phyloP scores from a whole-genome alignment of 2,329 filamentous ascomycete genomes.

The Cercospora beticola region DNA sequence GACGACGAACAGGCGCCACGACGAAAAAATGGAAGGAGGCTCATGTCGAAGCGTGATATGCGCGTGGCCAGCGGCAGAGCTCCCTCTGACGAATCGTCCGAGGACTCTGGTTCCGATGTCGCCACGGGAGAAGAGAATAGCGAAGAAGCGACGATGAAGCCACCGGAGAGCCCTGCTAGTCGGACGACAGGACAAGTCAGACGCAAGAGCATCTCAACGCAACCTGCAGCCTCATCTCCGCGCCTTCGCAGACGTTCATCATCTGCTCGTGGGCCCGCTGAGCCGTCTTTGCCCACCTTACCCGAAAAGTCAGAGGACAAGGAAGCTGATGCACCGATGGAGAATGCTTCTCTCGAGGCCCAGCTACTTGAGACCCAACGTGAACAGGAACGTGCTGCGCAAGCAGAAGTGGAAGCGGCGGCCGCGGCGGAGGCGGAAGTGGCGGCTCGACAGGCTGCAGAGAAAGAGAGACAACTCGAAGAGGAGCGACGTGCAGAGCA shows the following conservation, averaged over 20 bases:
- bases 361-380: slow-evolving; percentile 20
- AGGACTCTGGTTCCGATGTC: slow-evolving; percentile 29
- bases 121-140: slow-evolving; percentile 18
- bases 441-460: slow-evolving; percentile 24
- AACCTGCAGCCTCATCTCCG: slow-evolving; percentile 25
- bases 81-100: slow-evolving; percentile 33
- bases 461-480: slow-evolving; percentile 29
- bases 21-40: slow-evolving; percentile 36
- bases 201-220: slow-evolving; percentile 33
- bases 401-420: slow-evolving; percentile 22
- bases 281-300: slow-evolving; percentile 28
- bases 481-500: slow-evolving; percentile 25
- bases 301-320: slow-evolving; percentile 27
- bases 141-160: slow-evolving; percentile 30
- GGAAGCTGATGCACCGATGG: slow-evolving; percentile 21
- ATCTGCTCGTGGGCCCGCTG: slow-evolving; percentile 27
- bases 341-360: slow-evolving; percentile 22
- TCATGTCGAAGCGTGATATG: slow-evolving; percentile 40
- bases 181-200: slow-evolving; percentile 28
- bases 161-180: slow-evolving; percentile 32
- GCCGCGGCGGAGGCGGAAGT: slow-evolving; percentile 27
- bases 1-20: slow-evolving; percentile 30
- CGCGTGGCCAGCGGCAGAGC: slow-evolving; percentile 35
- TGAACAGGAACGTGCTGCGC: slow-evolving; percentile 22
- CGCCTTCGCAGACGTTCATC: slow-evolving; percentile 31